These are phyloP conservation scores for Xylaria digitata DNA, from an alignment of 2,329 filamentous ascomycete species.

Conservation along the genomic window DNA sequence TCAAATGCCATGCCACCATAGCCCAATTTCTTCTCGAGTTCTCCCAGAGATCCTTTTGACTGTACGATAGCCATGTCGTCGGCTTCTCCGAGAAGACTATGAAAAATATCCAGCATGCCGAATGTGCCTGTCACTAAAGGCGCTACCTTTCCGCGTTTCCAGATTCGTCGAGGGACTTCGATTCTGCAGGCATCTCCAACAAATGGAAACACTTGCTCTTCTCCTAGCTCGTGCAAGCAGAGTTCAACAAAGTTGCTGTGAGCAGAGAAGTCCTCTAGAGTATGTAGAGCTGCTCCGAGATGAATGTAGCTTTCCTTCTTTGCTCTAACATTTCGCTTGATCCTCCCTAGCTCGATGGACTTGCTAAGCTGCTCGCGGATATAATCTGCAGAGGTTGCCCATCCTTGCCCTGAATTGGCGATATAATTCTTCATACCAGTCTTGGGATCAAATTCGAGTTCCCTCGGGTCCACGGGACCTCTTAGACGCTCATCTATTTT, in stretches of 20 bases:
- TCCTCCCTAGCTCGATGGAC: slow-evolving; percentile 45
- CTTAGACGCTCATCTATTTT: slow-evolving; percentile 47
- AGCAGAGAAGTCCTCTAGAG: slow-evolving; percentile 65
- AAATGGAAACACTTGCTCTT: slow-evolving; percentile 63
- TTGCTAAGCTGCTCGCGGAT: slow-evolving; percentile 44
- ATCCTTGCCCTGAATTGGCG: slow-evolving; percentile 46
- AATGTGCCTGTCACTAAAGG: slow-evolving; percentile 67
- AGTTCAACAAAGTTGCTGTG: slow-evolving; percentile 67
- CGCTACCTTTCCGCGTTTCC: slow-evolving; percentile 55
- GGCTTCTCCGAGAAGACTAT: slow-evolving; percentile 49
- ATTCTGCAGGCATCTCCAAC: slow-evolving; percentile 56
- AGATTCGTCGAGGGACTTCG: slow-evolving; percentile 51
- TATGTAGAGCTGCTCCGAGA: slow-evolving; percentile 64
- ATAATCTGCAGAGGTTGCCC: slow-evolving; percentile 48
- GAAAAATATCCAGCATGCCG: slow-evolving; percentile 54
- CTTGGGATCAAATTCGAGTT: slow-evolving; percentile 48
- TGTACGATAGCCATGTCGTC: slow-evolving; percentile 50
- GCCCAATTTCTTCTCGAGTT: slow-evolving; percentile 46
- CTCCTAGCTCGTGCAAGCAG: slow-evolving; percentile 62
- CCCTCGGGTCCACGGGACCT: slow-evolving; percentile 46
- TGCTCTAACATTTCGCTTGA: slow-evolving; percentile 36
- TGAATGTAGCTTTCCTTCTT: slow-evolving; percentile 45
- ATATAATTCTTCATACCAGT: slow-evolving; percentile 52
- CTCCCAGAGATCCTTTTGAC: slow-evolving; percentile 47
- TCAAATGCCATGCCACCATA: slow-evolving; percentile 48